Percentiles rank a stretch among this genome's conserved stretches.
These are phyloP conservation scores for Echinosophora koreensis DNA, from an alignment of 306 rosid species.

Conservation along the genomic window DNA sequence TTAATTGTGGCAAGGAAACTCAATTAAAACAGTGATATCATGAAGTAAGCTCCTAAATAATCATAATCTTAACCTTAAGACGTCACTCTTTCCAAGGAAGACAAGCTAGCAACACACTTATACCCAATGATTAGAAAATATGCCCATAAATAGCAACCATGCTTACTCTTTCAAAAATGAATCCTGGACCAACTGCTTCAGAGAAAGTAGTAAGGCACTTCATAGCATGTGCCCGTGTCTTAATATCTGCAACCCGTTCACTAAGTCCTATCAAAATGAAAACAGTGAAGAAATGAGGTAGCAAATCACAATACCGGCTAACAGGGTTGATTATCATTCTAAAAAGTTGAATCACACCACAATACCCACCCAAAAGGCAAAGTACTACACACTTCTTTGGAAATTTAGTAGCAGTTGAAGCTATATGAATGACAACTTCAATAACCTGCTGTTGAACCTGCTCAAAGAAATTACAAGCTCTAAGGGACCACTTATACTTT, in stretches of 20 bases:
- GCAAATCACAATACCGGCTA: not conserved
- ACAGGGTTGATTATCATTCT: not conserved
- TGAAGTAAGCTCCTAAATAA: not conserved
- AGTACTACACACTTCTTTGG: slow-evolving; percentile 96
- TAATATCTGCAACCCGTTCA: slow-evolving; percentile 98
- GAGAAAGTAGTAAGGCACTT: slow-evolving; percentile 90
- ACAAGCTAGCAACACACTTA: slow-evolving; percentile 7
- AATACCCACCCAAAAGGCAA: slow-evolving; percentile 82
- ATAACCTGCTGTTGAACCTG: slow-evolving; percentile 99
- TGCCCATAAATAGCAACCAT: slow-evolving; percentile 30
- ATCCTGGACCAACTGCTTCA: slow-evolving; percentile 99
- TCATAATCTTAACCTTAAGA: not conserved
- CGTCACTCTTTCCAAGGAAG: not conserved
- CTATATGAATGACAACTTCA: slow-evolving; percentile 78
- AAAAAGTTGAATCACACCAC: slow-evolving; percentile 29
- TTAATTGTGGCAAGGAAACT: slow-evolving; percentile 9
- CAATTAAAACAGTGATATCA: not conserved
- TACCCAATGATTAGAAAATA: not conserved
- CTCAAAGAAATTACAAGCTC: slow-evolving; percentile 42
- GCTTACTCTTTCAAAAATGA: slow-evolving; percentile 94
- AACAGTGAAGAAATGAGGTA: slow-evolving; percentile 23
- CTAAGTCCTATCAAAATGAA: slow-evolving; percentile 71
- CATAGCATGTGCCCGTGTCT: slow-evolving; percentile 91
- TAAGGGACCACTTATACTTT: slow-evolving; percentile 15
- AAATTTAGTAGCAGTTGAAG: slow-evolving; percentile 75